Evolutionary conservation across 2,329 filamentous ascomycete genomes (phyloP).

Genomic region (Fusarium dlaminii): DNA sequence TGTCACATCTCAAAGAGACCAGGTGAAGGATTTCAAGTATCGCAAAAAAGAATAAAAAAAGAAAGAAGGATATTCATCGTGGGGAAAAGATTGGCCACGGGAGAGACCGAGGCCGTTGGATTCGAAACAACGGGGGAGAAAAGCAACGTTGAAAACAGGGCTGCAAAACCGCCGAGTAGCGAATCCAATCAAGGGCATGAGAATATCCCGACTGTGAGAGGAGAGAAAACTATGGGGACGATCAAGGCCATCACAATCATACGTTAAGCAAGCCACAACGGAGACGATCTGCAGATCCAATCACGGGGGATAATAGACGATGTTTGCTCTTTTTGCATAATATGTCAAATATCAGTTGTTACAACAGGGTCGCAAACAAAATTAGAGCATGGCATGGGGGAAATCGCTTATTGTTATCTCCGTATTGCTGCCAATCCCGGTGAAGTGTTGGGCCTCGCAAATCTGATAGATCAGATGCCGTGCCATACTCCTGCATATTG

Average conservation of each 20-base stretch:
- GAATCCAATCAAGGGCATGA: neutral
- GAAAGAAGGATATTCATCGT: neutral
- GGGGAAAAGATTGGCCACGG: conserved; percentile 7
- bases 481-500: neutral
- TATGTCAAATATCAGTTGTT: neutral
- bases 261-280: neutral
- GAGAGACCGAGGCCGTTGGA: neutral
- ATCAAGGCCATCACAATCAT: neutral
- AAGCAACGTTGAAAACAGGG: neutral
- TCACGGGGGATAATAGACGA: neutral
- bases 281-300: neutral
- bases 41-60: neutral
- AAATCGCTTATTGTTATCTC: neutral
- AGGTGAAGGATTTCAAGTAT: neutral
- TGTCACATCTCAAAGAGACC: neutral
- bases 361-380: neutral
- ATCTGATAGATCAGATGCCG: conserved; percentile 8
- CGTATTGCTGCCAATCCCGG: neutral
- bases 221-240: neutral
- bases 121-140: neutral
- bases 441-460: neutral
- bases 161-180: neutral
- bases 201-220: neutral
- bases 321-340: neutral
- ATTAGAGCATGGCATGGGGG: neutral